A percentile compares a stretch with the other conserved stretches of the same genome.
phyloP scores from a whole-genome alignment of 495 filamentous ascomycete species.

The Aspergillus saccharolyticus region DNA sequence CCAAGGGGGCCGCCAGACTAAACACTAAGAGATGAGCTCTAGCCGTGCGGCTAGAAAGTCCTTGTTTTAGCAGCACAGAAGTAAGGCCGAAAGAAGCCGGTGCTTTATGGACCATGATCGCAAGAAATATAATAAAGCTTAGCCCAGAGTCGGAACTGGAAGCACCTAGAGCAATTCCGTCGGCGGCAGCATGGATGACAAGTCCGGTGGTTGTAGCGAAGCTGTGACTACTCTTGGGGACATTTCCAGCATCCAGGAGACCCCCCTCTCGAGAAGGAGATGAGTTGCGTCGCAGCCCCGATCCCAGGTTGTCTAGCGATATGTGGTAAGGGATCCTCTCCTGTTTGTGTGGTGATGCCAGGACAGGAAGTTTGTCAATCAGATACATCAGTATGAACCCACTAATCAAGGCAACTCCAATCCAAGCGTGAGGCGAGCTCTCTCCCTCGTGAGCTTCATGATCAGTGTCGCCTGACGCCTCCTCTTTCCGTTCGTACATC shows the following conservation, averaged over 20 bases:
- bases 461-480: slow-evolving; percentile 35
- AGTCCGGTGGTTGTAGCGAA: slow-evolving; percentile 82
- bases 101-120: slow-evolving; percentile 96
- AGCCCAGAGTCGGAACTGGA: slow-evolving; percentile 69
- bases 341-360: slow-evolving; percentile 53
- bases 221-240: slow-evolving; percentile 33
- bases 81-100: slow-evolving; percentile 94
- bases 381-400: slow-evolving; percentile 98
- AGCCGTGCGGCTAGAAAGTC: slow-evolving; percentile 77
- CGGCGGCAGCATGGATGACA: slow-evolving; percentile 95
- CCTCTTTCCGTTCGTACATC: slow-evolving; percentile 26
- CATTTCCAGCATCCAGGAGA: slow-evolving; percentile 31
- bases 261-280: slow-evolving; percentile 42
- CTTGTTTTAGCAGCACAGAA: slow-evolving; percentile 81
- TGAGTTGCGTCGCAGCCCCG: slow-evolving; percentile 49
- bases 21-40: slow-evolving; percentile 85
- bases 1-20: slow-evolving; percentile 82
- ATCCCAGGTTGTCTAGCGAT: slow-evolving; percentile 69
- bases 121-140: slow-evolving; percentile 85
- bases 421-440: slow-evolving; percentile 62
- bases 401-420: slow-evolving; percentile 78
- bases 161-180: slow-evolving; percentile 92
- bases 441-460: slow-evolving; percentile 31
- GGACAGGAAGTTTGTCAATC: slow-evolving; percentile 79
- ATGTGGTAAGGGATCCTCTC: slow-evolving; percentile 63